Evolutionary conservation across 345 rosid species (phyloP), one percentile per base, ranked within the genome.

Genomic region (Reutealis trisperma): DNA sequence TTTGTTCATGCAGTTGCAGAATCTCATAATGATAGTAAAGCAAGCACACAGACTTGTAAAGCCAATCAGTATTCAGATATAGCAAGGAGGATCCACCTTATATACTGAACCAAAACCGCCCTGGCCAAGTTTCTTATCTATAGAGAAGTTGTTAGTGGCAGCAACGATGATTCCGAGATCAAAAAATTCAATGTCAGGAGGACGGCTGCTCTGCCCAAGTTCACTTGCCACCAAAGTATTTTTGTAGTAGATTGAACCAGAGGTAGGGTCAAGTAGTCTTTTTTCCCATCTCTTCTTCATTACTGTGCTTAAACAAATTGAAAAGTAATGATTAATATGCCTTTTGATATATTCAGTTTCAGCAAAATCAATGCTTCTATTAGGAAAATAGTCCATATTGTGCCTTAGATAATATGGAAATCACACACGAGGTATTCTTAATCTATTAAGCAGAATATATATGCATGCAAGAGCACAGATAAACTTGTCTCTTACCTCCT

Each of bases 91-190:
- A 12, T 15, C 6, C 24, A 84, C 87, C 89, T 77, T 82, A 62
- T 86, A 79, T 0, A 86, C 86, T 9, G 75, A 18, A 13, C 88
- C 88, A 66, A 81, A 86, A 41, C 88, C 88, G 37, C 88, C 88
- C 65, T 73, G 73, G 24, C 89, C 87, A 0, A 86, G 75, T 75
- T 78, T 82, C 59, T 74, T 86, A 3, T 15, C 71, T 4, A 30
- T 30, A 25, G 83, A 77, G 71, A 86, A 86, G 22, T 82, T 80
- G 72, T 80, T n/a, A 0, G 89, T 84, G 2, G 87, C 87, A 13
- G 71, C 77, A 24, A 45, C 52, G 51, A 84, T 49, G 69, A 61
- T 70, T 34, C 45, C n/a, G 8, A 78, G 59, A 60, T 78, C 68
- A 34, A 74, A 74, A 51, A 52, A 61, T 14, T 69, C 10, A 25